Percentiles rank a stretch among this genome's conserved stretches.
These are phyloP conservation scores for peach (Prunus persica) DNA, from an alignment of 306 rosid genomes.

Conservation along the genomic window Prunus_persica_NCBIv2 NC_034012.1:5225001-5225500, in stretches of 20 bases:
- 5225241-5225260: too few relatives aligned
- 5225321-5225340: background rate
- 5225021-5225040: constrained; percentile 86
- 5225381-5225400: constrained; percentile 72
- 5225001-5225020: constrained; percentile 79
- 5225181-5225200: constrained; percentile 39
- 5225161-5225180: constrained; percentile 65
- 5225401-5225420: constrained; percentile 63
- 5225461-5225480: constrained; percentile 80
- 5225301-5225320: background rate
- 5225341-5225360: background rate
- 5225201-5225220: background rate
- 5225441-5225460: constrained; percentile 70
- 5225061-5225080: constrained; percentile 67
- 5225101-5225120: constrained; percentile 49
- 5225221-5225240: too few relatives aligned
- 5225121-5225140: constrained; percentile 50
- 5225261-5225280: constrained; percentile 1
- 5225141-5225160: constrained; percentile 80
- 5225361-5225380: constrained; percentile 39
- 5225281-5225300: background rate
- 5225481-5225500: constrained; percentile 88
- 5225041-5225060: constrained; percentile 89
- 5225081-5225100: constrained; percentile 47
- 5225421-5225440: constrained; percentile 49